These are phyloP conservation scores for Ustilago nuda DNA, from an alignment of 1,284 basidiomycete genomes.

Conservation along the genomic window DNA sequence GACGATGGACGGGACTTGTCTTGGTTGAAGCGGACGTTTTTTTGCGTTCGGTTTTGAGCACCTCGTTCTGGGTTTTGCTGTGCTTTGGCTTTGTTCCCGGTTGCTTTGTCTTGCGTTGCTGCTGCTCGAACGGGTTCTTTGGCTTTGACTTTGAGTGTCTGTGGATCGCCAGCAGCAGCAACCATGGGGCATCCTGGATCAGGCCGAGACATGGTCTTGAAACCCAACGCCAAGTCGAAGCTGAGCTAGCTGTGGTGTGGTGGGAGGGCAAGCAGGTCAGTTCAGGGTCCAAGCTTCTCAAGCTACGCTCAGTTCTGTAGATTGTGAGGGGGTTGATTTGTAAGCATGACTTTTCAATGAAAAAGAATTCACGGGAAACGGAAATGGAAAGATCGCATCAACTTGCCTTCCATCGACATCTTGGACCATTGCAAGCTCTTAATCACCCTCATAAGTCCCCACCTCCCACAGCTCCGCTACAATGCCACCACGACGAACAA, in stretches of 20 bases:
- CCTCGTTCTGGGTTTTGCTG: conserved; percentile 23
- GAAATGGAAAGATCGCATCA: conserved; percentile 18
- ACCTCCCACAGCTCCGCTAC: neutral
- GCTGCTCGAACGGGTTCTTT: neutral
- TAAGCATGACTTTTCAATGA: neutral
- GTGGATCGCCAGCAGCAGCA: neutral
- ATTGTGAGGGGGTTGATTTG: neutral
- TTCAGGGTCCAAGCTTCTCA: conserved; percentile 16
- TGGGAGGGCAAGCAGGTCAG: neutral
- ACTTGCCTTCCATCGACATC: no score
- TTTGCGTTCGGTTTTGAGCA: conserved; percentile 18
- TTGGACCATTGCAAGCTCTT: no score
- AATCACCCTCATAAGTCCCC: no score
- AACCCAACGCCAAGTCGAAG: neutral
- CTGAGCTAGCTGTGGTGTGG: neutral
- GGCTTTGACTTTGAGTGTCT: conserved; percentile 9
- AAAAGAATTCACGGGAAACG: conserved; percentile 5
- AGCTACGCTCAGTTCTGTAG: neutral
- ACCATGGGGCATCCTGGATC: conserved; percentile 8
- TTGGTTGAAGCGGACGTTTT: conserved; percentile 1
- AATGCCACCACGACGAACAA: conserved; percentile 37
- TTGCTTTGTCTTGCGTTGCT: conserved; percentile 15
- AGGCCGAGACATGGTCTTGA: conserved; percentile 20
- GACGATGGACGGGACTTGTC: neutral
- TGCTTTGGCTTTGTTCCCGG: conserved; percentile 19